phyloP scores from a whole-genome alignment of 108 stramenopile genomes.

The Skeletonema potamos region DNA sequence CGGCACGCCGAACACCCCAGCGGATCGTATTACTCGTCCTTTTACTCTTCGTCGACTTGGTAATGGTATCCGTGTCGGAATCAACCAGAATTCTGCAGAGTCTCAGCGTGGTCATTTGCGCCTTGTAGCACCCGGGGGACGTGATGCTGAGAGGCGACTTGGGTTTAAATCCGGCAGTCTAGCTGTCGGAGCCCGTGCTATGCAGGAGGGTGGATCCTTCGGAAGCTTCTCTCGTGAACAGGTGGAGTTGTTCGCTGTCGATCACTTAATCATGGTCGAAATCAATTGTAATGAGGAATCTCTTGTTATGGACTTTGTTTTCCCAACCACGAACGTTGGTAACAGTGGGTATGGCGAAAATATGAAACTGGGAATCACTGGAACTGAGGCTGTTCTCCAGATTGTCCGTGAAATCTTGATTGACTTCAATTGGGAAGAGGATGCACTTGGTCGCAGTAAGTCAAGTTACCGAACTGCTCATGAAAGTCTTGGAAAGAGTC shows the following conservation, averaged over 20 bases:
- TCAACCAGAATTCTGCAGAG: conserved; percentile 80
- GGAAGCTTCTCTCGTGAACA: conserved; percentile 93
- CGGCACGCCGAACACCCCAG: conserved; percentile 88
- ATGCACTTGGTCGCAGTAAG: conserved; percentile 93
- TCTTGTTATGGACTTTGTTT: conserved; percentile 90
- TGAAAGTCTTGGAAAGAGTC: conserved; percentile 84
- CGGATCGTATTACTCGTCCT: conserved; percentile 82
- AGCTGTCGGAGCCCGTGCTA: conserved; percentile 93
- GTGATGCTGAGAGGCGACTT: conserved; percentile 83
- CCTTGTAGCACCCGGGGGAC: conserved; percentile 90
- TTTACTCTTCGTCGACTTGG: conserved; percentile 82
- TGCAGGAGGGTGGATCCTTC: conserved; percentile 98
- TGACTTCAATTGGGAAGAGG: conserved; percentile 95
- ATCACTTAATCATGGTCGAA: conserved; percentile 97
- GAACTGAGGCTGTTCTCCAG: conserved; percentile 93
- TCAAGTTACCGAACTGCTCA: conserved; percentile 86
- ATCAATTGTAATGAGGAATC: conserved; percentile 95
- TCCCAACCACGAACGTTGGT: conserved; percentile 93
- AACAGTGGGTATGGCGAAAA: conserved; percentile 84
- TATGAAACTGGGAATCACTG: conserved; percentile 84
- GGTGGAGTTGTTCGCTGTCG: conserved; percentile 98
- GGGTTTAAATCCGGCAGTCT: conserved; percentile 82
- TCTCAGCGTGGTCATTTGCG: conserved; percentile 92
- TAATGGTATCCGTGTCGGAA: conserved; percentile 86
- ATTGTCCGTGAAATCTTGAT: conserved; percentile 90